A percentile compares a stretch with the other conserved stretches of the same genome.
Evolutionary conservation across 108 stramenopile species (phyloP).

Genomic region (Cyclotella cryptica): DNA sequence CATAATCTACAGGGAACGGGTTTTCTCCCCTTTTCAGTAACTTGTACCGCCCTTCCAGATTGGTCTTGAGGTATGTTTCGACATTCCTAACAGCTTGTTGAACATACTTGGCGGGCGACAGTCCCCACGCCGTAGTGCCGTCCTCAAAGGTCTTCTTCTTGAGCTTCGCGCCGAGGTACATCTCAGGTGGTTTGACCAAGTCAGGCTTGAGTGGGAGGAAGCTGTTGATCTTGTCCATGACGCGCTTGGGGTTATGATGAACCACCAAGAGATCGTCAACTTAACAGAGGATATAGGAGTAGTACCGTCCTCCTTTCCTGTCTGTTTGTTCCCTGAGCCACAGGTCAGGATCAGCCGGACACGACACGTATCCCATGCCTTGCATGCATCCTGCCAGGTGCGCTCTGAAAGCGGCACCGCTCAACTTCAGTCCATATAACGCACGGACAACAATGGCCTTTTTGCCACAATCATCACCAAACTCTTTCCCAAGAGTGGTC

Average conservation of each 20-base stretch:
- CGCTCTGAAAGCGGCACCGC: slow-evolving; percentile 20
- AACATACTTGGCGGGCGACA: slow-evolving; percentile 36
- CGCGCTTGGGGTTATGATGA: slow-evolving; percentile 29
- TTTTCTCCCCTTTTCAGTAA: slow-evolving; percentile 19
- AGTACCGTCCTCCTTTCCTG: slow-evolving; percentile 23
- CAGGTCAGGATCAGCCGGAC: slow-evolving; percentile 52
- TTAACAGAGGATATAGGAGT: slow-evolving; percentile 45
- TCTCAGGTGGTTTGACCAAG: slow-evolving; percentile 31
- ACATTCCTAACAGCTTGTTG: slow-evolving; percentile 23
- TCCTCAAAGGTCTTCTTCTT: slow-evolving; percentile 1
- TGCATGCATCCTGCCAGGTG: slow-evolving; percentile 16
- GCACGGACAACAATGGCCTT: slow-evolving; percentile 23
- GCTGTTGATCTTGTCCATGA: slow-evolving; percentile 4
- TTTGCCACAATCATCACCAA: slow-evolving; percentile 24
- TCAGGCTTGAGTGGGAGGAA: slow-evolving; percentile 18
- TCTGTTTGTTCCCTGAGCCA: slow-evolving; percentile 31
- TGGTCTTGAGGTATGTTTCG: slow-evolving; percentile 1
- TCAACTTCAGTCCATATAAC: slow-evolving; percentile 29
- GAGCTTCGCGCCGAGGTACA: slow-evolving; percentile 51
- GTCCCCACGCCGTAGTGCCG: slow-evolving; percentile 30
- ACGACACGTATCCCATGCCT: slow-evolving; percentile 27
- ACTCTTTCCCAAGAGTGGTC: slow-evolving; percentile 31
- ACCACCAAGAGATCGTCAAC: slow-evolving; percentile 18
- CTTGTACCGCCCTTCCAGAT: not conserved
- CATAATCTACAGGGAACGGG: slow-evolving; percentile 30